Base-by-base conservation (phyloP, 352 stramenopile genomes). In the Phytophthora fragariaefolia region DNA sequence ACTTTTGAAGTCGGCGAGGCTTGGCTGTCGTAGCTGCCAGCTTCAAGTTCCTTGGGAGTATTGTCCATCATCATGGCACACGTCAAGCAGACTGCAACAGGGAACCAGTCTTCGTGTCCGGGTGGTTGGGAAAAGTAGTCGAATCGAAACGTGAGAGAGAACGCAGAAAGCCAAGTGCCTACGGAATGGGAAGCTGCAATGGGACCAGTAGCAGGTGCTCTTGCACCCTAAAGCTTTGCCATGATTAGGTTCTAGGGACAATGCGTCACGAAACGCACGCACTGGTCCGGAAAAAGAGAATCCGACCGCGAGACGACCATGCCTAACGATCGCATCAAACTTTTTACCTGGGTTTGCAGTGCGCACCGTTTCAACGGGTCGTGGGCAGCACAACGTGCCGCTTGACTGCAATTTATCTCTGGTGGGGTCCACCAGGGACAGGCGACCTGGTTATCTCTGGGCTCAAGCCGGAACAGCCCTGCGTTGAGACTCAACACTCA, bases 1-100 rank as follows among this genome's bases (percentile, higher is more conserved):
- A n/a, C 54, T 36, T 47, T 73, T 56, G 26, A 63, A 58, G 27
- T 58, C 20, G 58, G 65, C 8, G 65, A 64, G 13, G 30, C 9
- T 54, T 69, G 65, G 6, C 1, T 55, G 40, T 69, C 65, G 40
- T 69, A 73, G 15, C 34, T 63, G 4, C 65, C 65, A n/a, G 45
- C 28, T 59, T 73, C 58, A 52, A 73, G 65, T 40, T 64, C 64
- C 26, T 72, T 72, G 22, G 46, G 50, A 4, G 32, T 59, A 15
- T 13, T 42, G 20, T 64, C 51, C 20, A 66, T 27, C 40, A 57
- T 55, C 10, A 28, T 53, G 24, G 38, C 26, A 23, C 30, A 10
- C 27, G 27, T 58, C 23, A 26, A 46, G 32, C 17, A 20, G 18
- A 48, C 18, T 13, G 8, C 17, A 48, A 13, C 47, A 58, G 36